phyloP scores from a whole-genome alignment of 140 eudicot species.

The Erigeron philadelphicus region DNA sequence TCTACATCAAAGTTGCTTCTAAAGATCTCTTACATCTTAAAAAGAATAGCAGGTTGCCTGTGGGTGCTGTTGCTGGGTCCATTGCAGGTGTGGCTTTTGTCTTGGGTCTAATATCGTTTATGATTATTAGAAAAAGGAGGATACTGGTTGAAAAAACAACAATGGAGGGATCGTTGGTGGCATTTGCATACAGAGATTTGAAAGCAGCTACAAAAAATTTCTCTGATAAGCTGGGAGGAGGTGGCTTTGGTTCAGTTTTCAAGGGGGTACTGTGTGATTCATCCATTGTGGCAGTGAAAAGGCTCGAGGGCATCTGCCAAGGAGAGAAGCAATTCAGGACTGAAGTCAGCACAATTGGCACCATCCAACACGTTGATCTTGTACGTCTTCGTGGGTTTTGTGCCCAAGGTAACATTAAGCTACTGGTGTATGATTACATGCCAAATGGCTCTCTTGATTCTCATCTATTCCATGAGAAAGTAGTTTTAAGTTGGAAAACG shows the following conservation, averaged over 20 bases:
- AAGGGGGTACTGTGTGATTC: slow-evolving; percentile 35
- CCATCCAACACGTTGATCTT: slow-evolving; percentile 33
- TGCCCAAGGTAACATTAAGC: slow-evolving; percentile 18
- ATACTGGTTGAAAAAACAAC: neutral
- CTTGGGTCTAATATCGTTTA: slow-evolving; percentile 1
- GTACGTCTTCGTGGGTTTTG: slow-evolving; percentile 42
- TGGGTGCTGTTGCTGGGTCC: slow-evolving; percentile 5
- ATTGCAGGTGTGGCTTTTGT: slow-evolving; percentile 5
- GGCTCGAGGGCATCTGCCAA: slow-evolving; percentile 31
- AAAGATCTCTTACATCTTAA: slow-evolving; percentile 27
- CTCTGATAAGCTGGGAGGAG: slow-evolving; percentile 42
- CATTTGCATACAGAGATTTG: slow-evolving; percentile 24
- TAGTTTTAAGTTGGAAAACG: slow-evolving; percentile 44
- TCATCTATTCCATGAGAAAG: slow-evolving; percentile 38
- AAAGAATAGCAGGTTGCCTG: neutral
- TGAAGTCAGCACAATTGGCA: slow-evolving; percentile 39
- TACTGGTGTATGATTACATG: slow-evolving; percentile 65
- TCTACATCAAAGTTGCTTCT: slow-evolving; percentile 42
- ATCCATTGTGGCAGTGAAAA: slow-evolving; percentile 34
- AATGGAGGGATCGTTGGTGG: slow-evolving; percentile 22
- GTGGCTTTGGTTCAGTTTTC: slow-evolving; percentile 39
- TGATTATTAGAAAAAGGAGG: slow-evolving; percentile 3
- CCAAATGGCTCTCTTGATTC: slow-evolving; percentile 51
- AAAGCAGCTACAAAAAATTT: slow-evolving; percentile 29
- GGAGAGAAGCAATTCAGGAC: slow-evolving; percentile 29